Conservation (phyloP, 1,284 basidiomycete species). For the Moniliophthora roreri region DNA sequence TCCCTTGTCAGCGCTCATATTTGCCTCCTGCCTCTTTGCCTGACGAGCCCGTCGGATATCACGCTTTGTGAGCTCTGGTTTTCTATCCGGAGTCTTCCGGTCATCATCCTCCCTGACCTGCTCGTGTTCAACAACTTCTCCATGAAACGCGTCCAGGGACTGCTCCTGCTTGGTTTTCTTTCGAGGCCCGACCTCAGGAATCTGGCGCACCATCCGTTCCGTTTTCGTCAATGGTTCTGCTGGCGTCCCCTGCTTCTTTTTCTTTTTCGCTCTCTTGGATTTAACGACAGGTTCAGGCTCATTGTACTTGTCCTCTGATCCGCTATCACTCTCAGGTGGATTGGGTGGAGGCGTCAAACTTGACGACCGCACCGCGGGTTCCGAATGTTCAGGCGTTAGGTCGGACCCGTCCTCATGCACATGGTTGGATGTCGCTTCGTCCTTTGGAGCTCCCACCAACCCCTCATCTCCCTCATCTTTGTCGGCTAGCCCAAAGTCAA, state of each 20-base stretch:
- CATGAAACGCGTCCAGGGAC: conserved; percentile 15
- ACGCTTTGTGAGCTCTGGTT: conserved; percentile 64
- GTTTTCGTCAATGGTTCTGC: conserved; percentile 23
- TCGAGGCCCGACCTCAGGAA: conserved; percentile 13
- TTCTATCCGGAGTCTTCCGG: neutral
- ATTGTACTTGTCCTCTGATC: neutral
- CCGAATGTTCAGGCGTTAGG: too few species aligned
- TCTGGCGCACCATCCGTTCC: conserved; percentile 17
- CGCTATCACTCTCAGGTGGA: conserved; percentile 19
- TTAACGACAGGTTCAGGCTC: conserved; percentile 1
- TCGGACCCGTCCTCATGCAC: neutral
- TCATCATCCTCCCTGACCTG: conserved; percentile 2
- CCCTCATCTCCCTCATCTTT: conserved; percentile 24
- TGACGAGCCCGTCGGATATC: conserved; percentile 81
- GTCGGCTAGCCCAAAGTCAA: conserved; percentile 51
- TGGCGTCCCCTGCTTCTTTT: conserved; percentile 18
- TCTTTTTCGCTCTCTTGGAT: conserved; percentile 19
- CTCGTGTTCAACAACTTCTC: neutral
- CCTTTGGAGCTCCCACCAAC: too few species aligned
- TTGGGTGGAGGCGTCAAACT: neutral
- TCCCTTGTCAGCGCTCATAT: conserved; percentile 27
- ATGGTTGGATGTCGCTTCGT: neutral
- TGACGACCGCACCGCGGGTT: neutral
- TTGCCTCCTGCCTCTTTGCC: conserved; percentile 69
- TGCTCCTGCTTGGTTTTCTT: conserved; percentile 21